These are phyloP conservation scores for Tylopilus balloui DNA, from an alignment of 768 basidiomycete genomes.

Conservation along the genomic window DNA sequence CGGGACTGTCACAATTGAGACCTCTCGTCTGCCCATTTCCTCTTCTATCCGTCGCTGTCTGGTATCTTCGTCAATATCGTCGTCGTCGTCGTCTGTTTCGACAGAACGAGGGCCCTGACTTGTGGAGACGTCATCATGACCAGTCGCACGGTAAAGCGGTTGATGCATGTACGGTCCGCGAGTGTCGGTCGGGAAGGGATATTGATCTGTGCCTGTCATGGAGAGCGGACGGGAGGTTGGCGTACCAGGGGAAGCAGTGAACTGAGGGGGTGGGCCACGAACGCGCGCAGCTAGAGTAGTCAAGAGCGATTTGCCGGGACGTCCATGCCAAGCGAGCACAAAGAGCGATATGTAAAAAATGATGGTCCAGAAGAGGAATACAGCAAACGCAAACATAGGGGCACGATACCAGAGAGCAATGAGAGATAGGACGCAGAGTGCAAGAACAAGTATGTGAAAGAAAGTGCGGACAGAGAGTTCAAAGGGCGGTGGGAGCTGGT, in stretches of 20 bases:
- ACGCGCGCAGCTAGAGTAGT: constrained; percentile 45
- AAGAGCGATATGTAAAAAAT: constrained; percentile 55
- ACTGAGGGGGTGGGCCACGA: constrained; percentile 31
- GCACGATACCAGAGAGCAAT: constrained; percentile 56
- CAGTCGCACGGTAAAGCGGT: constrained; percentile 51
- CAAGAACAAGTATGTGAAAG: constrained; percentile 56
- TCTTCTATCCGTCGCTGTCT: constrained; percentile 74
- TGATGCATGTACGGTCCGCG: constrained; percentile 66
- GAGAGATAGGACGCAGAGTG: constrained; percentile 53
- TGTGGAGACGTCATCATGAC: constrained; percentile 40
- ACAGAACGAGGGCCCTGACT: constrained; percentile 43
- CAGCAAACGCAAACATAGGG: constrained; percentile 50
- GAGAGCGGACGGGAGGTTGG: constrained; percentile 40
- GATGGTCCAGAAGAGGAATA: constrained; percentile 60
- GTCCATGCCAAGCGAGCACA: constrained; percentile 52
- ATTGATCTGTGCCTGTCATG: constrained; percentile 38
- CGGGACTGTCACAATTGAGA: constrained; percentile 75
- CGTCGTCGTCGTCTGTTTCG: constrained; percentile 58
- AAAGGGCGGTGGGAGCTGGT: constrained; percentile 35
- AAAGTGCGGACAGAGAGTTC: constrained; percentile 45
- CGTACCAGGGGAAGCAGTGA: constrained; percentile 32
- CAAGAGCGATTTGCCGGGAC: constrained; percentile 54
- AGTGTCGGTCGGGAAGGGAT: constrained; percentile 41
- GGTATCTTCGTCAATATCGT: constrained; percentile 70
- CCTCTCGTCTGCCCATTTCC: constrained; percentile 77